Percentiles rank a stretch among this genome's conserved stretches.
phyloP scores from a whole-genome alignment of 129 eudicot genomes.

The Smallanthus sonchifolius region DNA sequence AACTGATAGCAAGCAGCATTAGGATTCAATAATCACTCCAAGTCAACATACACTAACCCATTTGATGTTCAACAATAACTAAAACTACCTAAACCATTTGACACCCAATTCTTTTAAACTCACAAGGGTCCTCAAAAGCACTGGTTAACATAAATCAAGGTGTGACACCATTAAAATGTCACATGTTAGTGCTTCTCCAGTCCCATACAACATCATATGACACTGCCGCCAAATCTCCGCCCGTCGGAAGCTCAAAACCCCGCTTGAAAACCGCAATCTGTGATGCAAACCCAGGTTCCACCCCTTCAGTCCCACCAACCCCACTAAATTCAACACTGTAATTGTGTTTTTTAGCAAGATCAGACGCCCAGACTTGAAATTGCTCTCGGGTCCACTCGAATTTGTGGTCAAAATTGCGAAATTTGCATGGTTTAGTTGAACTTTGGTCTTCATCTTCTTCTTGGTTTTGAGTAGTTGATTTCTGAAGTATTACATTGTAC shows the following conservation, averaged over 20 bases:
- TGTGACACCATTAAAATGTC: background rate
- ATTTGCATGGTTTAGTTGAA: constrained; percentile 56
- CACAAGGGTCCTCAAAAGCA: constrained; percentile 2
- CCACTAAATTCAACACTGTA: constrained; percentile 73
- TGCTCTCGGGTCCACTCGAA: constrained; percentile 97
- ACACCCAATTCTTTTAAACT: background rate
- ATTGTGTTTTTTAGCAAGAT: constrained; percentile 54
- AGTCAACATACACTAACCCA: constrained; percentile 2
- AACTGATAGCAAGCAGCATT: background rate
- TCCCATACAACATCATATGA: constrained; percentile 60
- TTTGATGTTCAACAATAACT: background rate
- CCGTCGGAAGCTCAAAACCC: constrained; percentile 17
- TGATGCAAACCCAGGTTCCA: constrained; percentile 90
- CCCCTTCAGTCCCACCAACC: constrained; percentile 76
- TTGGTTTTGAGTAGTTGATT: constrained; percentile 46
- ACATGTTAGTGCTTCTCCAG: constrained; percentile 43
- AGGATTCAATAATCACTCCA: background rate
- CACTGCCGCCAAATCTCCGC: constrained; percentile 9
- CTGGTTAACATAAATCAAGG: background rate
- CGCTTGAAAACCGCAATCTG: constrained; percentile 89
- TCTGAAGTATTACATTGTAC: constrained; percentile 80
- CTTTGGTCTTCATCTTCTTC: constrained; percentile 70
- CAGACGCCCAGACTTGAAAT: constrained; percentile 70
- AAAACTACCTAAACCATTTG: background rate
- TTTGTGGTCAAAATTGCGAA: constrained; percentile 91